Evolutionary conservation across 441 rosid genomes (phyloP), one percentile per base, ranked within the genome.

Genomic region (Daphne laureola): DNA sequence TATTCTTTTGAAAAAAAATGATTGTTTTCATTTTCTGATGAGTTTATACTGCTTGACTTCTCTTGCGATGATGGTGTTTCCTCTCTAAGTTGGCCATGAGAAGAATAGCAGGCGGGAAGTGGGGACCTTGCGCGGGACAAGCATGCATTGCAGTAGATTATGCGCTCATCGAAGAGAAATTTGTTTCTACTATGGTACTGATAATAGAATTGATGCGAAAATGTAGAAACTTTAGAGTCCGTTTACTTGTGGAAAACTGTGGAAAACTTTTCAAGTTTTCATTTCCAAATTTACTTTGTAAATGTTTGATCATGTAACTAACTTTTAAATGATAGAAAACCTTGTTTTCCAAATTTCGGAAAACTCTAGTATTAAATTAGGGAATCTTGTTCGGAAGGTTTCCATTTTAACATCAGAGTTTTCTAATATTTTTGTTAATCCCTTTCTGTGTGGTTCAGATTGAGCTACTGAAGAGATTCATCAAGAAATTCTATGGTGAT

Each of bases 61-160:
- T 17, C 45, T 18, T 54, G n/a, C 11, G n/a, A 9, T 43, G 40
- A 15, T 70, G 66, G 60, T 31, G 38, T 31, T 31, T 31, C 38
- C 11, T 49, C 44, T 21, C 66, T 1, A 54, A 84, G 80, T 67
- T 77, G 0, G 72, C 73, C 17, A 81, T 69, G 41, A 82, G 78
- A 64, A 79, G 96, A 67, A 76, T 91, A 21, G 63, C 71, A 2
- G 90, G 84, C 41, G 98, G 77, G 14, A 87, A 91, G 54, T 91
- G 95, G 95, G 95, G 85, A 4, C 69, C 83, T 6, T 77, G 86
- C 76, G 44, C 60, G 26, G 98, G 98, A 16, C 98, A 91, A 70
- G 86, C 90, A 40, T 91, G 98, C 56, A 73, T 91, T 8, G 59
- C 81, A 1, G 61, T 78, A 35, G 98, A 87, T 68, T 91, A 83